phyloP scores from a whole-genome alignment of 352 stramenopile genomes.

The Blastocystis sp. region DNA sequence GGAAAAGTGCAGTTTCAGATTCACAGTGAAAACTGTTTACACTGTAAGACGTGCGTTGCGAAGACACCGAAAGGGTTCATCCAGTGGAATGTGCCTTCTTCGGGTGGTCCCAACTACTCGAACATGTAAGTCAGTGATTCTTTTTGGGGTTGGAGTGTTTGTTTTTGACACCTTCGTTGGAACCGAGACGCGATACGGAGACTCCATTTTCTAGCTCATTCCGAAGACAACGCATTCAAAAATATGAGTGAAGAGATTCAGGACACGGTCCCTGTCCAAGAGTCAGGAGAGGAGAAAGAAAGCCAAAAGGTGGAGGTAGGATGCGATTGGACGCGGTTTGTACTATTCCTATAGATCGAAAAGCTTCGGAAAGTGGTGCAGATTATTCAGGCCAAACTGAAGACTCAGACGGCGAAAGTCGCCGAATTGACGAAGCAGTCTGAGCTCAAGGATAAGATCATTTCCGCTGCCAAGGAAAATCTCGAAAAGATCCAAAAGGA shows the following conservation, averaged over 20 bases:
- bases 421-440: constrained; percentile 19
- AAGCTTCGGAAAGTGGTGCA: constrained; percentile 18
- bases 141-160: neutral
- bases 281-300: neutral
- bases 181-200: no score
- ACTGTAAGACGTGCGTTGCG: constrained; percentile 98
- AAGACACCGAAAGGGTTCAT: constrained; percentile 98
- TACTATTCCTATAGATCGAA: neutral
- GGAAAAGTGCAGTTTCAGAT: constrained; percentile 82
- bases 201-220: no score
- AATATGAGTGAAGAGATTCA: no score
- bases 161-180: neutral
- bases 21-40: constrained; percentile 95
- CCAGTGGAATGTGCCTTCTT: constrained; percentile 84
- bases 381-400: constrained; percentile 7
- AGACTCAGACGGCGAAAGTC: neutral
- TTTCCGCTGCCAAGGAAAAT: constrained; percentile 22
- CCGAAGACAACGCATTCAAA: neutral
- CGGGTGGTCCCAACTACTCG: constrained; percentile 35
- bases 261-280: neutral
- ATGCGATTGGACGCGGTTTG: neutral
- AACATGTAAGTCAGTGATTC: constrained; percentile 12
- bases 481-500: constrained; percentile 29
- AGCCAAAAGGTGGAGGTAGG: constrained; percentile 2
- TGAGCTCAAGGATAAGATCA: constrained; percentile 23